Evolutionary conservation across 345 rosid genomes (phyloP).

Genomic region (Hibiscus trionum): DNA sequence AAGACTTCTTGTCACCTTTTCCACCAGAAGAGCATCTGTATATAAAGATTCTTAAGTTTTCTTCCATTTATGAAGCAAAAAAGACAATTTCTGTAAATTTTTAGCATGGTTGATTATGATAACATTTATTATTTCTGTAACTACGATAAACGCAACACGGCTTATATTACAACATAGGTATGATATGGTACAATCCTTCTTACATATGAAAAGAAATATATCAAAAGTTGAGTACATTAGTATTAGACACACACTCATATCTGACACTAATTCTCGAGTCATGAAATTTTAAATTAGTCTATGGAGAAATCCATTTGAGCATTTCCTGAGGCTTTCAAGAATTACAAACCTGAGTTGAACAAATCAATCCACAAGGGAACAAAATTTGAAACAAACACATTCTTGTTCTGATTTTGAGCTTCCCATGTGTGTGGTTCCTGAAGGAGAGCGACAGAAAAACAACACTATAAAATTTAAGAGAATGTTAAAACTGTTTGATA

Average conservation of each 20-base stretch:
- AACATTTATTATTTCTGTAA: background rate
- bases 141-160: background rate
- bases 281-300: too few relatives aligned
- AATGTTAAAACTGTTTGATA: background rate
- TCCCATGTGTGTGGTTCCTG: constrained; percentile 58
- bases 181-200: too few relatives aligned
- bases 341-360: constrained; percentile 60
- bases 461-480: background rate
- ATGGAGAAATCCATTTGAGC: too few relatives aligned
- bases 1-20: constrained; percentile 46
- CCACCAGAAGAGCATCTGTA: constrained; percentile 48
- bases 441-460: background rate
- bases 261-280: too few relatives aligned
- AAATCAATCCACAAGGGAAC: constrained; percentile 67
- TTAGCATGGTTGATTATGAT: background rate
- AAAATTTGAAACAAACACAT: constrained; percentile 70
- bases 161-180: too few relatives aligned
- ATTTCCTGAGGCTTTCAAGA: background rate
- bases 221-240: background rate
- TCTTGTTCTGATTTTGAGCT: constrained; percentile 53
- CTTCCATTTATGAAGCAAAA: background rate
- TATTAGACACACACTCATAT: background rate
- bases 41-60: constrained; percentile 10
- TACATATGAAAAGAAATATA: too few relatives aligned
- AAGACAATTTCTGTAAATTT: background rate